phyloP scores from a whole-genome alignment of 805 yeast species.

The Lipomyces sp. region DNA sequence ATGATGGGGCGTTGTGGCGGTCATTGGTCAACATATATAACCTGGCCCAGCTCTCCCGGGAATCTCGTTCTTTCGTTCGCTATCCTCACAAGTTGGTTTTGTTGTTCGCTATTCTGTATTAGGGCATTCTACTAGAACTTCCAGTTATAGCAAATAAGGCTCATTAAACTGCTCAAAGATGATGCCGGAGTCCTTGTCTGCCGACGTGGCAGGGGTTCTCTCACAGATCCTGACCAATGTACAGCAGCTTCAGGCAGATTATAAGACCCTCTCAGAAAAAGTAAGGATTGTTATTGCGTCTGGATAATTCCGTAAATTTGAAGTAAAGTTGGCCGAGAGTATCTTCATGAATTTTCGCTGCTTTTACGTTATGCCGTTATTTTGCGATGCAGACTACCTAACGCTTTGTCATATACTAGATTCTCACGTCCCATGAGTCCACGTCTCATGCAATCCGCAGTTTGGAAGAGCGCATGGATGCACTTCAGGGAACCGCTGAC shows the following conservation, averaged over 20 bases:
- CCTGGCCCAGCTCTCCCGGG: background rate
- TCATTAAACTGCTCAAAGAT: background rate
- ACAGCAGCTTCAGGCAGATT: slow-evolving; percentile 29
- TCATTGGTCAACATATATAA: background rate
- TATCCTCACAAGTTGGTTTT: background rate
- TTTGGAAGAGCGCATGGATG: slow-evolving; percentile 23
- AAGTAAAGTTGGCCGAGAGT: slow-evolving; percentile 15
- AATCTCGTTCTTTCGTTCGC: background rate
- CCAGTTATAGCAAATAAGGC: slow-evolving; percentile 5
- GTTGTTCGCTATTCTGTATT: background rate
- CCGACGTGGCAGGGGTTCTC: slow-evolving; percentile 20
- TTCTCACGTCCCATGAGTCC: slow-evolving; percentile 18
- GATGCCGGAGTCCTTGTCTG: slow-evolving; percentile 13
- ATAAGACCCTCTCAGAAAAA: slow-evolving; percentile 32
- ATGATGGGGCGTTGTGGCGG: background rate
- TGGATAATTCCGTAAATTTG: slow-evolving; percentile 13
- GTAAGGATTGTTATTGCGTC: slow-evolving; percentile 19
- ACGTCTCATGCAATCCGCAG: slow-evolving; percentile 18
- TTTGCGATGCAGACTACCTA: background rate
- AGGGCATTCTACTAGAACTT: background rate
- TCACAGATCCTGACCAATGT: slow-evolving; percentile 29
- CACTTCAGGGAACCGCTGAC: slow-evolving; percentile 10
- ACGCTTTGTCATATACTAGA: slow-evolving; percentile 9
- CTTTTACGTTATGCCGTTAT: slow-evolving; percentile 10
- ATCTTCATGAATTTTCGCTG: slow-evolving; percentile 11